phyloP scores from a whole-genome alignment of 768 basidiomycete genomes.

The Boletales sp. region DNA sequence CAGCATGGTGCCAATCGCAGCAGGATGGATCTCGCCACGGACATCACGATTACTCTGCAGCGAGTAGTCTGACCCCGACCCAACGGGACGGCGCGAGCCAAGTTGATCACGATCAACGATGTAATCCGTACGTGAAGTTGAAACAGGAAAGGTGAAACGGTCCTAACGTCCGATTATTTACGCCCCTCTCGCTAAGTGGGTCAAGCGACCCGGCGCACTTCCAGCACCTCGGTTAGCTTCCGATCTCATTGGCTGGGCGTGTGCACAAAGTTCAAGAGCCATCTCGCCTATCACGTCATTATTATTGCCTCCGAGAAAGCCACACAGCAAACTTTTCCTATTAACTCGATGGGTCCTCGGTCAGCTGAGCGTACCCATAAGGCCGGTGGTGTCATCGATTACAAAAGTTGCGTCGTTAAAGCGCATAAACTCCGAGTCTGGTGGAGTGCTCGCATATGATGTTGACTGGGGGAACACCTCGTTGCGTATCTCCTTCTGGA shows the following conservation, averaged over 20 bases:
- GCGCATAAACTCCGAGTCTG: constrained; percentile 19
- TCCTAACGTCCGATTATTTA: constrained; percentile 11
- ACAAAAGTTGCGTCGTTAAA: constrained; percentile 18
- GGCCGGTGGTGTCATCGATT: constrained; percentile 11
- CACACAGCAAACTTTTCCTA: constrained; percentile 10
- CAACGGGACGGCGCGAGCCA: constrained; percentile 8
- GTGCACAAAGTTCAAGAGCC: constrained; percentile 23
- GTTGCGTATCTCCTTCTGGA: constrained; percentile 5
- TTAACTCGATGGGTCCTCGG: constrained; percentile 10
- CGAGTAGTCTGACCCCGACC: constrained; percentile 3
- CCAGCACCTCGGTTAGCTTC: constrained; percentile 11
- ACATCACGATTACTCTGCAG: not conserved
- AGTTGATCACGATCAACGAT: constrained; percentile 15
- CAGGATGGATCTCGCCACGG: constrained; percentile 10
- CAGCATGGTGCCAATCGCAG: constrained; percentile 12
- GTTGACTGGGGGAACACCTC: constrained; percentile 11
- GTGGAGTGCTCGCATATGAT: constrained; percentile 1
- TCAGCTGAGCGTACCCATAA: constrained; percentile 20
- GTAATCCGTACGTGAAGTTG: constrained; percentile 3
- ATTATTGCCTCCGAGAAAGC: constrained; percentile 11
- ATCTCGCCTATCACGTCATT: constrained; percentile 28
- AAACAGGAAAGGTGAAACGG: constrained; percentile 8
- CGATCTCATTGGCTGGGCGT: constrained; percentile 10
- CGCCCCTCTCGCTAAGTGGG: not conserved
- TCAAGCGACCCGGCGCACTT: constrained; percentile 9